Percentiles rank a stretch among this genome's conserved stretches.
These are phyloP conservation scores for Scenedesmus sp. DNA, from an alignment of 163 green algal species.

Conservation along the genomic window DNA sequence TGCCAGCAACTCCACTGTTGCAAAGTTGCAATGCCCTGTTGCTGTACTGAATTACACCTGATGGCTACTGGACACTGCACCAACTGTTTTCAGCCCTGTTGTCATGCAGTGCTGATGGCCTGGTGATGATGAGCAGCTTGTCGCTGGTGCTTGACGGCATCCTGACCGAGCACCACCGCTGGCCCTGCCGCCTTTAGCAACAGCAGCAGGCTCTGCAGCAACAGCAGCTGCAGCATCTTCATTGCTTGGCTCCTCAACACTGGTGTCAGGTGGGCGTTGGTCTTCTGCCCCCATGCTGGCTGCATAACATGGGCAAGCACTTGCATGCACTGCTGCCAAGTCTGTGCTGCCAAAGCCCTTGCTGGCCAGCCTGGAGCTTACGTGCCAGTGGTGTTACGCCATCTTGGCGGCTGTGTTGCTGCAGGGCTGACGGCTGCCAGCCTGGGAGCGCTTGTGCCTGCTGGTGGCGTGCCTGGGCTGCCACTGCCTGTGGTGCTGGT, in stretches of 20 bases:
- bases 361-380: neutral
- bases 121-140: conserved; percentile 66
- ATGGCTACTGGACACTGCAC: too few species aligned
- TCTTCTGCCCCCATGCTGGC: neutral
- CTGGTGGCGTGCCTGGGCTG: conserved; percentile 34
- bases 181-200: conserved; percentile 14
- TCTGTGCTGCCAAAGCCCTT: neutral
- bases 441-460: conserved; percentile 3
- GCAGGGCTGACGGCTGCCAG: conserved; percentile 1
- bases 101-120: conserved; percentile 64
- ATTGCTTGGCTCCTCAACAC: neutral
- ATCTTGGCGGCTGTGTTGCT: neutral
- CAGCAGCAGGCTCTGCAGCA: neutral
- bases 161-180: conserved; percentile 46
- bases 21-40: neutral
- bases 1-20: too few species aligned
- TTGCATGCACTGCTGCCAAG: neutral
- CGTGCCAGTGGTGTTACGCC: neutral
- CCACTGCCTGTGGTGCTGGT: conserved; percentile 48
- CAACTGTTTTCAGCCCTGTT: neutral
- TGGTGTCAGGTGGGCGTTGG: neutral
- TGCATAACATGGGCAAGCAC: neutral
- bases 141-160: conserved; percentile 61
- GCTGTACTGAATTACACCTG: neutral
- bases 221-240: conserved; percentile 14